These are phyloP conservation scores for Fusarium oxysporum DNA, from an alignment of 2,329 filamentous ascomycete genomes.

Conservation along the genomic window DNA sequence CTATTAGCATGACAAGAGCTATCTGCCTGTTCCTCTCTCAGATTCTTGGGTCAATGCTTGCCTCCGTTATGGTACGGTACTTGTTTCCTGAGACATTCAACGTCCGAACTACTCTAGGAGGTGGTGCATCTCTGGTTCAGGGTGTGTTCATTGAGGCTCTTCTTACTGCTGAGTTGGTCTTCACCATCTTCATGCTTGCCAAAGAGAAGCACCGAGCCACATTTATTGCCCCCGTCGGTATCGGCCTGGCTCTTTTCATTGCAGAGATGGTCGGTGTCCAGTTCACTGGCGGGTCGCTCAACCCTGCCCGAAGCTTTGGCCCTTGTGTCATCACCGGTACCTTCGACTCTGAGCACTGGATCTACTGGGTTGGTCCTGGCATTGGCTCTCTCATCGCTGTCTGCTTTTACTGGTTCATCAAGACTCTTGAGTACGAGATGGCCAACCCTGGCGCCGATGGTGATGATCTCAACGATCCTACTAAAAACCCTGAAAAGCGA, in stretches of 20 bases:
- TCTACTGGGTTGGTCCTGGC: constrained; percentile 56
- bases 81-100: constrained; percentile 59
- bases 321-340: constrained; percentile 57
- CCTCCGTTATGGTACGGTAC: constrained; percentile 55
- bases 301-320: constrained; percentile 60
- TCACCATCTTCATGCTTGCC: constrained; percentile 64
- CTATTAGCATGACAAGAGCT: constrained; percentile 59
- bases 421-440: constrained; percentile 57
- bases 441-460: constrained; percentile 61
- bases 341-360: constrained; percentile 60
- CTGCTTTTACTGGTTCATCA: constrained; percentile 55
- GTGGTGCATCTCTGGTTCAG: constrained; percentile 55
- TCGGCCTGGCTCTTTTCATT: constrained; percentile 60
- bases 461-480: constrained; percentile 57
- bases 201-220: constrained; percentile 62
- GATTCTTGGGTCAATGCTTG: constrained; percentile 59
- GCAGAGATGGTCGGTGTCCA: constrained; percentile 59
- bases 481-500: constrained; percentile 56
- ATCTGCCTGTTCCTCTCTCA: constrained; percentile 62
- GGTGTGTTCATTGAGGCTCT: constrained; percentile 64
- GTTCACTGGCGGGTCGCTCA: constrained; percentile 61
- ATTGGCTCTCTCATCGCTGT: constrained; percentile 52
- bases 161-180: constrained; percentile 60
- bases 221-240: constrained; percentile 61
- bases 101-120: constrained; percentile 55